Conservation (phyloP, 2,329 filamentous ascomycete species). For the Pseudogymnoascus sp. region DNA sequence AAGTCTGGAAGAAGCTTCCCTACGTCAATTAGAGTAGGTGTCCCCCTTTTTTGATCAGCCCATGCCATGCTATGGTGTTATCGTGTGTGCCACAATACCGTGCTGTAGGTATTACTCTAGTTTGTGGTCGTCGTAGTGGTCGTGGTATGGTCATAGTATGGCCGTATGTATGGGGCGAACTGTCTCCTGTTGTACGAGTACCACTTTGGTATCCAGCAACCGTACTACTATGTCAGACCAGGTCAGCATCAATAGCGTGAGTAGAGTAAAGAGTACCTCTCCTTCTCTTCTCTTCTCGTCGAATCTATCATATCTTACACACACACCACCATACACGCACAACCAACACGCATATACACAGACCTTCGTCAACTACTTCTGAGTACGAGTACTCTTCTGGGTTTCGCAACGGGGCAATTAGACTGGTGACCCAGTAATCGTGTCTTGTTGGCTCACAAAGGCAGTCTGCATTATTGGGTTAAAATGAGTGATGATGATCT, state of each 20-base stretch:
- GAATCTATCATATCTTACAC: conserved; percentile 6
- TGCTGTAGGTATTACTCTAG: background rate
- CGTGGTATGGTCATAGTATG: background rate
- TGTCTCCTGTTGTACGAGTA: background rate
- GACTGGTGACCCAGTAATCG: background rate
- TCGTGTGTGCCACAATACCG: conserved; percentile 2
- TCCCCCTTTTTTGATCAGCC: background rate
- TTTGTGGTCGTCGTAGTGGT: background rate
- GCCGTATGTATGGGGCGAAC: background rate
- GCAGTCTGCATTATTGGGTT: conserved; percentile 1
- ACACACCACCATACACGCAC: background rate
- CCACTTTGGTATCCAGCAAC: background rate
- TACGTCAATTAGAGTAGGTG: conserved; percentile 5
- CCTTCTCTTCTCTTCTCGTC: background rate
- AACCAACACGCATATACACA: background rate
- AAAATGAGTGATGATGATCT: conserved; percentile 2
- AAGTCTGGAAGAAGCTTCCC: conserved; percentile 6
- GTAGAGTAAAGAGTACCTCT: no score
- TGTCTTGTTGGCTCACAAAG: conserved; percentile 4
- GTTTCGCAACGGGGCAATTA: background rate
- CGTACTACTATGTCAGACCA: background rate
- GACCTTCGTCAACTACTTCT: background rate
- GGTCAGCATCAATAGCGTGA: background rate
- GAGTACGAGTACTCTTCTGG: background rate
- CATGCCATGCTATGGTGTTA: background rate